These are phyloP conservation scores for Tetrahymena elliotti DNA, from an alignment of 73 alveolate genomes.

Conservation along the genomic window DNA sequence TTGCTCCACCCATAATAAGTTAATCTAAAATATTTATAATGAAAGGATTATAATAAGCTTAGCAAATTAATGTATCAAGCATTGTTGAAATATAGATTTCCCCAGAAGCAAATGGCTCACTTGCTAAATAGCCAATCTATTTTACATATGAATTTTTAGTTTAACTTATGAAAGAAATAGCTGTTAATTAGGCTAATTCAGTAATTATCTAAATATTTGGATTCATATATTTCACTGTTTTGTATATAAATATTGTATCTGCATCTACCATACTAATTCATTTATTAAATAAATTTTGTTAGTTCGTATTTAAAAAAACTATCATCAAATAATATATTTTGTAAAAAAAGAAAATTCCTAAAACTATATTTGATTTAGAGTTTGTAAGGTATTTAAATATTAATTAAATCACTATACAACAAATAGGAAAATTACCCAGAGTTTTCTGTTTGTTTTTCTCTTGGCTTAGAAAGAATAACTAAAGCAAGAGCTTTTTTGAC, in stretches of 20 bases:
- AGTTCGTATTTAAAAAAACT: neutral
- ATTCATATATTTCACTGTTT: conserved; percentile 72
- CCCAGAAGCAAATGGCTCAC: conserved; percentile 95
- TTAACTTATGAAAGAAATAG: conserved; percentile 67
- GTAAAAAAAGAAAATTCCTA: too few species aligned
- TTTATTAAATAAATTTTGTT: neutral
- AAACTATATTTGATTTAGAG: too few species aligned
- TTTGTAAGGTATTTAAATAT: too few species aligned
- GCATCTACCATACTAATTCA: conserved; percentile 75
- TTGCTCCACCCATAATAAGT: conserved; percentile 88
- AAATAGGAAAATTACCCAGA: neutral
- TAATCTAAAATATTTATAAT: conserved; percentile 83
- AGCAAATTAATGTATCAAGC: conserved; percentile 90
- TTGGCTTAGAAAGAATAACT: conserved; percentile 72
- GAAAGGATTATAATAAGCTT: conserved; percentile 89
- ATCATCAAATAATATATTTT: neutral
- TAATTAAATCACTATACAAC: too few species aligned
- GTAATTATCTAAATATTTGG: conserved; percentile 72
- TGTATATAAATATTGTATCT: conserved; percentile 90
- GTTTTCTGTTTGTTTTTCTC: conserved; percentile 53
- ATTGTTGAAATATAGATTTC: conserved; percentile 84
- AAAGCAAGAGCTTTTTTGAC: conserved; percentile 83
- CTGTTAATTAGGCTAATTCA: conserved; percentile 76
- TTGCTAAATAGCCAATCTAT: conserved; percentile 67
- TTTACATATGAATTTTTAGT: conserved; percentile 65